Percentiles rank a stretch among this genome's conserved stretches.
These are phyloP conservation scores for Neoarthrinium moseri DNA, from an alignment of 2,329 filamentous ascomycete genomes.

Conservation along the genomic window DNA sequence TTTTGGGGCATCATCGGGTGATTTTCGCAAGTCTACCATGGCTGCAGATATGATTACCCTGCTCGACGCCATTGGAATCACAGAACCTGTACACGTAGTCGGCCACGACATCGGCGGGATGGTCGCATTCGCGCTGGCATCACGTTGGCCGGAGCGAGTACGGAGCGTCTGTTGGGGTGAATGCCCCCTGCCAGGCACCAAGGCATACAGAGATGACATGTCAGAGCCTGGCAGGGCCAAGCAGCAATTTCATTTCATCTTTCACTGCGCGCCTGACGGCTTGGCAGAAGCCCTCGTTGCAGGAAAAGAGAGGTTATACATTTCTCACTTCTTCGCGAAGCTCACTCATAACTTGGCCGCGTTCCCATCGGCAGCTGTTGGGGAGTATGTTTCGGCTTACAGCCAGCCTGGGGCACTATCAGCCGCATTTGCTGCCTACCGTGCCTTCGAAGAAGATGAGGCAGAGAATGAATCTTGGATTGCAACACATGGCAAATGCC, in stretches of 20 bases:
- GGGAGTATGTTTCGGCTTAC: conserved; percentile 35
- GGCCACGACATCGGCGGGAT: conserved; percentile 49
- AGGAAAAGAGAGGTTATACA: conserved; percentile 37
- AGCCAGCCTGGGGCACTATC: conserved; percentile 31
- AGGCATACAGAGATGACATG: conserved; percentile 14
- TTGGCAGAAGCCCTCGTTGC: conserved; percentile 36
- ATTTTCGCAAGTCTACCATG: conserved; percentile 39
- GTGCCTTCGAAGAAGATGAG: conserved; percentile 30
- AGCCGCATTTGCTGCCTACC: conserved; percentile 30
- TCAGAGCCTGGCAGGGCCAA: conserved; percentile 17
- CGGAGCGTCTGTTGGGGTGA: conserved; percentile 39
- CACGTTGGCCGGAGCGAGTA: conserved; percentile 29
- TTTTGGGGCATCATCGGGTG: conserved; percentile 12
- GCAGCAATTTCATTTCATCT: conserved; percentile 35
- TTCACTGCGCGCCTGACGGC: conserved; percentile 34
- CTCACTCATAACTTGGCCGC: conserved; percentile 32
- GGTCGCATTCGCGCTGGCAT: conserved; percentile 40
- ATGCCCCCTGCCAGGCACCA: conserved; percentile 39
- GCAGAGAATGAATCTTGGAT: conserved; percentile 27
- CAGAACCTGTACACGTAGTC: conserved; percentile 37
- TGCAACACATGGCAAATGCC: conserved; percentile 26
- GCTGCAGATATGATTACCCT: conserved; percentile 35
- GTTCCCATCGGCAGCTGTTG: conserved; percentile 33
- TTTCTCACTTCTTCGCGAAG: conserved; percentile 42
- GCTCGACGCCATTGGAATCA: conserved; percentile 29